Evolutionary conservation across 352 stramenopile species (phyloP).

Genomic region (Phytophthora quininea): DNA sequence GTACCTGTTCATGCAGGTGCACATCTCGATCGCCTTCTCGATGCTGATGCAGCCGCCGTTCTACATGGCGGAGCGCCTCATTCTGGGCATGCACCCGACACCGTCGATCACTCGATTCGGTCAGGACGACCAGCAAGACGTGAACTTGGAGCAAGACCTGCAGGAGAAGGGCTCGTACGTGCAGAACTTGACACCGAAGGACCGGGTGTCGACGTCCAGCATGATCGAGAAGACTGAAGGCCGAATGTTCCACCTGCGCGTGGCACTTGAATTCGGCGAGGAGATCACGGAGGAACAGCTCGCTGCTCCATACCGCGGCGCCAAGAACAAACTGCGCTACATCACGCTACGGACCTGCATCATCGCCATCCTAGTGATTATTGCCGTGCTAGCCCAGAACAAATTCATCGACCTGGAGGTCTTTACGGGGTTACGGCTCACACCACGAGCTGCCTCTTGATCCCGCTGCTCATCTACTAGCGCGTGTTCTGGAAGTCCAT

Average conservation of each 20-base stretch:
- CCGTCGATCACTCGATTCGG: neutral
- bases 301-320: constrained; percentile 9
- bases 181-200: constrained; percentile 22
- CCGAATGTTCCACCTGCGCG: constrained; percentile 15
- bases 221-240: constrained; percentile 11
- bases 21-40: constrained; percentile 54
- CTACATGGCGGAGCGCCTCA: constrained; percentile 53
- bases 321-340: constrained; percentile 37
- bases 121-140: constrained; percentile 13
- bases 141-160: constrained; percentile 16
- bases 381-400: constrained; percentile 35
- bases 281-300: constrained; percentile 25
- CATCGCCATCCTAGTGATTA: constrained; percentile 33
- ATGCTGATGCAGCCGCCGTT: constrained; percentile 59
- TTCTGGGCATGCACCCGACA: constrained; percentile 56
- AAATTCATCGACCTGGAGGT: constrained; percentile 40
- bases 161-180: constrained; percentile 27
- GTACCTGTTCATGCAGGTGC: constrained; percentile 62
- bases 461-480: constrained; percentile 35
- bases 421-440: constrained; percentile 36
- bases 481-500: constrained; percentile 29
- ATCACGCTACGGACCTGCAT: constrained; percentile 33
- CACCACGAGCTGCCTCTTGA: constrained; percentile 48
- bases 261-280: constrained; percentile 33
- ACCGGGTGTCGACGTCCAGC: constrained; percentile 2